Evolutionary conservation across 2,329 filamentous ascomycete species (phyloP).

Genomic region (Chaetothyriales sp.): DNA sequence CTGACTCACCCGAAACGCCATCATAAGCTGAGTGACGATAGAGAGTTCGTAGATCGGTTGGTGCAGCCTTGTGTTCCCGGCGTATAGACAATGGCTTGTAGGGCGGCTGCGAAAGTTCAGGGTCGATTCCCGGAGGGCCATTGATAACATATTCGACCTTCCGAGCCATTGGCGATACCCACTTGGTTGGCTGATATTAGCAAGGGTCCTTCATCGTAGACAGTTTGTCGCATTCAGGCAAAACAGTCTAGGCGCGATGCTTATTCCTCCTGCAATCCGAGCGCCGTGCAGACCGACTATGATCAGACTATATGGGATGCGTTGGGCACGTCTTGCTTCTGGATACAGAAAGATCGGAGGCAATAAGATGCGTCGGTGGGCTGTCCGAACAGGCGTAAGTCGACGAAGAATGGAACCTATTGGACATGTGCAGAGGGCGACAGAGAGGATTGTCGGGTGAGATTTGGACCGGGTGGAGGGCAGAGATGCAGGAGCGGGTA

Average conservation of each 20-base stretch:
- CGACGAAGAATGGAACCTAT: not conserved
- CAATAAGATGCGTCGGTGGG: not conserved
- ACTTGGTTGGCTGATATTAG: not conserved
- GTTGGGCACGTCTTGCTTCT: not conserved
- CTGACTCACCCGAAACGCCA: slow-evolving; percentile 1
- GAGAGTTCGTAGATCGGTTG: slow-evolving; percentile 12
- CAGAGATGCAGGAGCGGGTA: not conserved
- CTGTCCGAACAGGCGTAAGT: not conserved
- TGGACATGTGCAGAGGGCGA: not conserved
- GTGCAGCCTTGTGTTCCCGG: slow-evolving; percentile 6
- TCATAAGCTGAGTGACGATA: slow-evolving; percentile 13
- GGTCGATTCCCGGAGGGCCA: slow-evolving; percentile 6
- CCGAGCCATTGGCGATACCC: slow-evolving; percentile 6
- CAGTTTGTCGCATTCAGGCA: not conserved
- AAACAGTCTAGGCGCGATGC: not conserved
- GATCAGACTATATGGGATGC: not conserved
- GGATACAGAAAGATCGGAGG: not conserved
- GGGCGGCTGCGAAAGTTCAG: slow-evolving; percentile 1
- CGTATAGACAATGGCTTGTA: slow-evolving; percentile 9
- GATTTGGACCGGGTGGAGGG: not conserved
- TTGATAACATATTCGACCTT: slow-evolving; percentile 13
- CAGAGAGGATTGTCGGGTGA: not conserved
- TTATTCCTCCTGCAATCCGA: not conserved
- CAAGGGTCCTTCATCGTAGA: not conserved
- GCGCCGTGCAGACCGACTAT: not conserved